Conservation (phyloP, 768 basidiomycete genomes). For the Lactarius quietus region DNA sequence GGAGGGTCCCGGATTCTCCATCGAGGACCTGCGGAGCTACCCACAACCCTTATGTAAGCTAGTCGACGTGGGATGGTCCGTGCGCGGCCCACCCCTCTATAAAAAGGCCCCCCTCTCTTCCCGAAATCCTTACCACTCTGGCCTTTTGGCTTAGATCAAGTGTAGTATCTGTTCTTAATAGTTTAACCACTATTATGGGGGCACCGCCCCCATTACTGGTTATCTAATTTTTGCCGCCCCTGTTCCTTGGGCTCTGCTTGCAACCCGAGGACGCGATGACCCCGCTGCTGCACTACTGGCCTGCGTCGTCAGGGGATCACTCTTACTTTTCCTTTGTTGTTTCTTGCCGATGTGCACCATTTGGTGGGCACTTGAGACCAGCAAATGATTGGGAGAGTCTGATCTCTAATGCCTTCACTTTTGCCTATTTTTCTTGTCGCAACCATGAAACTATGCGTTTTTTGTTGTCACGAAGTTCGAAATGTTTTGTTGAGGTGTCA, state of each 20-base stretch:
- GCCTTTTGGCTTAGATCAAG: constrained; percentile 97
- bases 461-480: too few relatives aligned
- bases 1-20: too few relatives aligned
- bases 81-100: constrained; percentile 10
- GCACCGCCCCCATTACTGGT: constrained; percentile 35
- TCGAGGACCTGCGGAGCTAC: too few relatives aligned
- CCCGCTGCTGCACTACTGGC: constrained; percentile 27
- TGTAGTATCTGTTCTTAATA: constrained; percentile 97
- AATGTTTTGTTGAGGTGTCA: too few relatives aligned
- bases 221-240: constrained; percentile 36
- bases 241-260: constrained; percentile 29
- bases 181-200: constrained; percentile 50
- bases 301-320: constrained; percentile 25
- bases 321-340: constrained; percentile 10
- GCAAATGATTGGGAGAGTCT: constrained; percentile 9
- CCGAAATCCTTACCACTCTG: constrained; percentile 65
- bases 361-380: background rate
- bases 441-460: too few relatives aligned
- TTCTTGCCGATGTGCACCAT: background rate
- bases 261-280: constrained; percentile 26
- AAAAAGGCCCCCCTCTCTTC: background rate
- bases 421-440: background rate
- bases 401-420: background rate
- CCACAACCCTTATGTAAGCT: too few relatives aligned
- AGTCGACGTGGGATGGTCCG: too few relatives aligned